These are phyloP conservation scores for Pyricularia pennisetigena DNA, from an alignment of 2,329 filamentous ascomycete genomes.

Conservation along the genomic window DNA sequence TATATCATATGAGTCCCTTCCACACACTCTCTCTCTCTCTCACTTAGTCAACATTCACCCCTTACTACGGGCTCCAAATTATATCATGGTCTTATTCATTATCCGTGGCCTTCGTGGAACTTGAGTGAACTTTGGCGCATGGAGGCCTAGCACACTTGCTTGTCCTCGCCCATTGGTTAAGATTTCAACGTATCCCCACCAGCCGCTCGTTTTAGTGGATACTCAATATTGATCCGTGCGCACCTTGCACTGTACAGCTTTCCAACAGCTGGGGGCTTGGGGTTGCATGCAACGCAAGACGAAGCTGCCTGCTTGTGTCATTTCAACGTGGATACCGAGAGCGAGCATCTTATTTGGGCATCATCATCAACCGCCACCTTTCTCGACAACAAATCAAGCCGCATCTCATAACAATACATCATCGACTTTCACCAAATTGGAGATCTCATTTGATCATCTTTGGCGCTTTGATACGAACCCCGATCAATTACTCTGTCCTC, in stretches of 20 bases:
- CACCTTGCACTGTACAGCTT: background rate
- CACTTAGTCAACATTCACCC: background rate
- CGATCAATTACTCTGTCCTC: slow-evolving; percentile 5
- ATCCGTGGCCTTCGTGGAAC: background rate
- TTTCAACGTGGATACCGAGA: background rate
- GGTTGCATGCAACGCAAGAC: slow-evolving; percentile 1
- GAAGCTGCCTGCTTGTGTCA: background rate
- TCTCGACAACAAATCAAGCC: background rate
- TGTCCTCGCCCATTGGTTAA: background rate
- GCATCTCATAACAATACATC: background rate
- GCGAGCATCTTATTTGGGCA: background rate
- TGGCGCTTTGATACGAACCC: background rate
- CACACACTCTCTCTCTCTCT: too few relatives aligned
- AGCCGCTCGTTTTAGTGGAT: background rate
- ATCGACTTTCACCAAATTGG: background rate
- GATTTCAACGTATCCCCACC: background rate
- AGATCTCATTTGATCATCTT: slow-evolving; percentile 1
- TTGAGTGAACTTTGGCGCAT: background rate
- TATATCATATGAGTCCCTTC: background rate
- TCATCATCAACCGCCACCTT: background rate
- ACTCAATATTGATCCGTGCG: background rate
- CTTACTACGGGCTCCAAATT: background rate
- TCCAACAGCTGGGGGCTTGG: background rate
- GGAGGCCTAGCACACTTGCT: background rate
- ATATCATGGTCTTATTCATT: background rate